Conservation (phyloP, 1,284 basidiomycete genomes). For the Hemileccinum hortonii region DNA sequence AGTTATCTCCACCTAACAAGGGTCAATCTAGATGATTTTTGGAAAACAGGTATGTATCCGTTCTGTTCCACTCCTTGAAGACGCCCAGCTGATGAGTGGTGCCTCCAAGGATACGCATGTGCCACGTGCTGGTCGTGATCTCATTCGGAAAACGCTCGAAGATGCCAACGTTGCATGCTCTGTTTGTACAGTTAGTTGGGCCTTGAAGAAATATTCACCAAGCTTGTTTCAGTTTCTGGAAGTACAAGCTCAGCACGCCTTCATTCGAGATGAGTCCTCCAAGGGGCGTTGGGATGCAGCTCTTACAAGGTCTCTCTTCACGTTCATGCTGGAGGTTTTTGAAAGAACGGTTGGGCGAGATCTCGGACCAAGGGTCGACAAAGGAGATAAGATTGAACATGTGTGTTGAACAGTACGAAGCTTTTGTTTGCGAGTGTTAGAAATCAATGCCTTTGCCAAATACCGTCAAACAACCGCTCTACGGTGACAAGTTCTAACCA, state of each 20-base stretch:
- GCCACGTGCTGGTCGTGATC: slow-evolving; percentile 76
- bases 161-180: slow-evolving; percentile 71
- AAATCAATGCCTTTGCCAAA: slow-evolving; percentile 12
- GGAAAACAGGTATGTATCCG: slow-evolving; percentile 72
- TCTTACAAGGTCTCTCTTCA: slow-evolving; percentile 76
- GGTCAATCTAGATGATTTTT: slow-evolving; percentile 74
- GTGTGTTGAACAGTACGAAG: slow-evolving; percentile 37
- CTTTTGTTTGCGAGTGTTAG: slow-evolving; percentile 13
- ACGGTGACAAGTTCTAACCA: no score
- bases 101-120: slow-evolving; percentile 89
- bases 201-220: slow-evolving; percentile 1
- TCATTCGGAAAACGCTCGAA: slow-evolving; percentile 80
- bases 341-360: slow-evolving; percentile 83
- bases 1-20: not conserved
- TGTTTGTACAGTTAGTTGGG: slow-evolving; percentile 42
- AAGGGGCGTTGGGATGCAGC: slow-evolving; percentile 95
- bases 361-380: slow-evolving; percentile 62
- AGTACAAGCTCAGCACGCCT: slow-evolving; percentile 92
- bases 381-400: slow-evolving; percentile 59
- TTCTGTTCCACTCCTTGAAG: not conserved
- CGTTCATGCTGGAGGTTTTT: slow-evolving; percentile 91
- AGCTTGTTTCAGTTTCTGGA: slow-evolving; percentile 69
- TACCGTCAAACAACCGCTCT: slow-evolving; percentile 3
- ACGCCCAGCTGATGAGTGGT: slow-evolving; percentile 1
- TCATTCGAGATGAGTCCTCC: slow-evolving; percentile 86